Evolutionary conservation across 768 basidiomycete species (phyloP), one percentile per base, ranked within the genome.

Genomic region (Erythrobasidium yunnanense): DNA sequence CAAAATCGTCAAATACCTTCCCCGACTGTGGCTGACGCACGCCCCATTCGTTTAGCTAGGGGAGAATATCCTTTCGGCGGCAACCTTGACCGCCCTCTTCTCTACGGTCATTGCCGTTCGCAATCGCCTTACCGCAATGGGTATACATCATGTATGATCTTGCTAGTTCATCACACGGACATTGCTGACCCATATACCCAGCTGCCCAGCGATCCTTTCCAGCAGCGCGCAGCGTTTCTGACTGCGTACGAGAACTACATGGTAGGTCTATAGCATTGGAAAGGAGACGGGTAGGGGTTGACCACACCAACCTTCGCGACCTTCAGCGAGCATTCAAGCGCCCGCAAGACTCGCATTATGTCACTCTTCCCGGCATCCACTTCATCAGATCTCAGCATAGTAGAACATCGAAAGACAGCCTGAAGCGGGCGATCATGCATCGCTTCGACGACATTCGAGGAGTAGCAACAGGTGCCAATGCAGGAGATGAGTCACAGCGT

Each of bases 371-470:
- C 6, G 62, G 67, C 33, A 53, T 68, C 5, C 4, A n/a, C 1
- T 32, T 53, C n/a, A 30, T 68, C 29, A 57, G 67, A 6, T 45
- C 35, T 23, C 57, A 62, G 22, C 65, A 65, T 27, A n/a, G 18
- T 15, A 29, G 47, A n/a, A 51, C 60, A 5, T 51, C 47, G 4
- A 60, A 62, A 23, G 46, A 51, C 7, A 63, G 50, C 13, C 56
- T 68, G 4, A 63, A 49, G 50, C 57, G 55, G 4, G 62, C 62
- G 15, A 51, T 68, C 17, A 30, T 50, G 3, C 47, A 58, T 27
- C 34, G 57, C 22, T 17, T 68, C n/a, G 67, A 68, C 49, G 67
- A 68, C 46, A 34, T 68, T 18, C 50, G 49, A 22, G 47, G 56
- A 3, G 47, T 29, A 15, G 66, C 18, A 30, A 8, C 42, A n/a